These are phyloP conservation scores for Tolypocladium paradoxum DNA, from an alignment of 2,329 filamentous ascomycete species.

Conservation along the genomic window DNA sequence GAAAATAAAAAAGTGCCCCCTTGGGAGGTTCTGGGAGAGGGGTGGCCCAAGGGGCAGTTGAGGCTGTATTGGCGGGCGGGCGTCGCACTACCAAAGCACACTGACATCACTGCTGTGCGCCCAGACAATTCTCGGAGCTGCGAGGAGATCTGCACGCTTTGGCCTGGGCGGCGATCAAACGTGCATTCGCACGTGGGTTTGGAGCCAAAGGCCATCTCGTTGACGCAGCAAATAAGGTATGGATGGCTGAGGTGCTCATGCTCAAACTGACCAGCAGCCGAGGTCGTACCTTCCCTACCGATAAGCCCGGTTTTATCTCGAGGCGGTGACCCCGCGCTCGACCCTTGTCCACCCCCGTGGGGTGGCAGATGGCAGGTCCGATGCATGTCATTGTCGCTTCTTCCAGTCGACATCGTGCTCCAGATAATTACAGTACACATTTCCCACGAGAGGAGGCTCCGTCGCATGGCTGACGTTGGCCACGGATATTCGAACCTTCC, in stretches of 20 bases:
- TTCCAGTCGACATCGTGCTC: too few relatives aligned
- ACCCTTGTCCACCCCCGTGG: not conserved
- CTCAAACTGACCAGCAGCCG: not conserved
- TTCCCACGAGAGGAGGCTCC: not conserved
- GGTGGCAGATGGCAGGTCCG: not conserved
- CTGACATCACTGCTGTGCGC: slow-evolving; percentile 5
- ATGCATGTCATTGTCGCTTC: not conserved
- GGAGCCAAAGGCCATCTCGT: too few relatives aligned
- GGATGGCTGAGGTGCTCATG: not conserved
- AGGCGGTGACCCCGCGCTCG: not conserved
- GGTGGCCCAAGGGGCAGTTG: not conserved
- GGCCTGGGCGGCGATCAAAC: not conserved
- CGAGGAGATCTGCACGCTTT: not conserved
- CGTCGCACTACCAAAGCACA: slow-evolving; percentile 4
- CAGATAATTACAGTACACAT: too few relatives aligned
- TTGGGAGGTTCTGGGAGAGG: not conserved
- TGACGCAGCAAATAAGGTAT: not conserved
- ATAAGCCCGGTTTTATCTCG: not conserved
- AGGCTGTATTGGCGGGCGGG: slow-evolving; percentile 1
- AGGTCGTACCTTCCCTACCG: not conserved
- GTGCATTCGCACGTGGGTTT: not conserved
- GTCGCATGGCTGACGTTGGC: not conserved
- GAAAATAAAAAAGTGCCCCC: not conserved
- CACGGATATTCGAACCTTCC: not conserved
- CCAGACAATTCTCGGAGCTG: not conserved